A percentile compares a stretch with the other conserved stretches of the same genome.
phyloP scores from a whole-genome alignment of 345 rosid genomes.

The Eucalyptus curtisii region DNA sequence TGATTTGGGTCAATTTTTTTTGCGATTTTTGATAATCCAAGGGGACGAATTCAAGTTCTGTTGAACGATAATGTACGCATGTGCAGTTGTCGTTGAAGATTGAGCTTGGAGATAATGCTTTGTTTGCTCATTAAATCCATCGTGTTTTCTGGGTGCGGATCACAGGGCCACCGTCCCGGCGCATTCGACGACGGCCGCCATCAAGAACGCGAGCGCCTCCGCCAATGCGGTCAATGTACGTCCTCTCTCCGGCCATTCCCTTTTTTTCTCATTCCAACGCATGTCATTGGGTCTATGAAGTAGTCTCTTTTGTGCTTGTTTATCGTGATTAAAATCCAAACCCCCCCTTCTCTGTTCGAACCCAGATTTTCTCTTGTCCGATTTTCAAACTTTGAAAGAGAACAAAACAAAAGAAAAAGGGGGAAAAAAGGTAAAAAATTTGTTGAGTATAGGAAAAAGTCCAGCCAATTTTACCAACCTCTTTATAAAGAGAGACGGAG shows the following conservation, averaged over 20 bases:
- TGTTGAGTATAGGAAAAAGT: neutral
- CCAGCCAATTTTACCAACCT: neutral
- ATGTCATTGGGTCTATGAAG: neutral
- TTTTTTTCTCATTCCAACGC: neutral
- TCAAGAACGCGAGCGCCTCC: slow-evolving; percentile 21
- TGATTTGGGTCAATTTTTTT: no score
- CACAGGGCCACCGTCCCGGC: slow-evolving; percentile 45
- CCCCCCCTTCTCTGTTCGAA: neutral
- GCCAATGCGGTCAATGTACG: neutral
- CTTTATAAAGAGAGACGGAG: neutral
- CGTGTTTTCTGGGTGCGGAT: neutral
- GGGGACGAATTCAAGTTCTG: neutral
- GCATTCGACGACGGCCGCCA: slow-evolving; percentile 22
- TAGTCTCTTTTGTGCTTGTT: neutral
- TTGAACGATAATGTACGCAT: neutral
- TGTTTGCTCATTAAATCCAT: neutral
- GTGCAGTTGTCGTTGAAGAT: neutral
- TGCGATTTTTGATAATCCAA: no score
- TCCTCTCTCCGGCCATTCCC: neutral
- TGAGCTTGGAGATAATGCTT: neutral
- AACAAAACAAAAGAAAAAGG: neutral
- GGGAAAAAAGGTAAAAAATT: neutral
- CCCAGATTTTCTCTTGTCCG: neutral
- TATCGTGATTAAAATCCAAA: neutral
- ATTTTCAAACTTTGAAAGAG: neutral